A percentile compares a stretch with the other conserved stretches of the same genome.
Evolutionary conservation across 352 stramenopile species (phyloP).

Genomic region (Phytophthora multivora): DNA sequence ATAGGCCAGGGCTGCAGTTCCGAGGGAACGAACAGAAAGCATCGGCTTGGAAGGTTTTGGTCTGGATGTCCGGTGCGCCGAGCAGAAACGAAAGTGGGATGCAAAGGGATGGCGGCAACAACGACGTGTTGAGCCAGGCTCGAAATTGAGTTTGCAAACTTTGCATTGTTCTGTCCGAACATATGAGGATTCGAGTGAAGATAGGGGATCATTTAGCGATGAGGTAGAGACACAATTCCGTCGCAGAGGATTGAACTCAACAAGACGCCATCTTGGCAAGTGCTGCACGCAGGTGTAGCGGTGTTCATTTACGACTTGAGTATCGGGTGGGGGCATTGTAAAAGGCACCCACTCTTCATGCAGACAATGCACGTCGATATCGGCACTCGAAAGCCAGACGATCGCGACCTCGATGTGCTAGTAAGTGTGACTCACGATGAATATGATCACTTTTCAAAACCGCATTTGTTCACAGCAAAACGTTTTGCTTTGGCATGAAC

Average conservation of each 20-base stretch:
- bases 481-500: no score
- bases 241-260: no score
- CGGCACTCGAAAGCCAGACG: neutral
- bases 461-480: no score
- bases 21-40: slow-evolving; percentile 13
- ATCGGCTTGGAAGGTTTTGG: slow-evolving; percentile 2
- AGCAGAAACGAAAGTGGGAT: slow-evolving; percentile 13
- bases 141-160: slow-evolving; percentile 4
- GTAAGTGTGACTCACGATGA: neutral
- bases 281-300: no score
- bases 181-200: slow-evolving; percentile 18
- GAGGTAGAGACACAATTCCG: neutral
- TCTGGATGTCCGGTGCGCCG: neutral
- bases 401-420: neutral
- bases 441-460: no score
- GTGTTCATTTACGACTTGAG: no score
- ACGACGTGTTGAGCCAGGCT: slow-evolving; percentile 26
- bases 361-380: neutral
- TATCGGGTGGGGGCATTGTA: neutral
- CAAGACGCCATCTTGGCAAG: no score
- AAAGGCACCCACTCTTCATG: neutral
- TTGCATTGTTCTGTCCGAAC: slow-evolving; percentile 16
- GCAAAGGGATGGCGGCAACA: slow-evolving; percentile 12
- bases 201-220: slow-evolving; percentile 10
- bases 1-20: slow-evolving; percentile 6